Evolutionary conservation across 768 basidiomycete genomes (phyloP), one percentile per base, ranked within the genome.

Genomic region (Suillus bovinus): DNA sequence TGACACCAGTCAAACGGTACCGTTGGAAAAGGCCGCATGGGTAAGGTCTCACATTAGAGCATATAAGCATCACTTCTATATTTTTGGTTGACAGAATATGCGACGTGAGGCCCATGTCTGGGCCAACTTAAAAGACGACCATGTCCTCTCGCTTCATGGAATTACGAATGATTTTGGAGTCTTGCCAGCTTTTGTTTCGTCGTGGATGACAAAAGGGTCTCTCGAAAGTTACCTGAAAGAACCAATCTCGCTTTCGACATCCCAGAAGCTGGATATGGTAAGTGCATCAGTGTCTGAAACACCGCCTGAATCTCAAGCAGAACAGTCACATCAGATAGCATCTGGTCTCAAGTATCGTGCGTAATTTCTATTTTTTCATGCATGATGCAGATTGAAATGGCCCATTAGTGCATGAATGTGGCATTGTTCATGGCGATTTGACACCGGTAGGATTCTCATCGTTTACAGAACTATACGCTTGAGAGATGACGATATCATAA

Each of bases 391-490:
- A 8, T 31, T 24, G 7, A 47, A 50, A 34, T 64, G 13, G 33
- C 38, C 24, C 24, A 64, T 55, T 22, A 24, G 42, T 47, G 33
- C 59, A 74, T 68, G 72, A 56, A 68, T 69, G 49, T 41, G 66
- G 16, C 53, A 62, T 72, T 27, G 68, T 78, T 27, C 80, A 81
- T 33, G 79, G 80, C 4, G 80, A 81, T 52, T 54, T 81, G 20
- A 79, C 79, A 63, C 73, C 77, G 10, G 80, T 66, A 55, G 4
- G 67, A 72, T 16, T 13, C 0, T 20, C 36, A 33, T 5, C 31
- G 0, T 24, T 27, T n/a, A 7, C 20, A 9, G 8, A 10, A 16
- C 16, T 38, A 36, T 55, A n/a, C n/a, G 13, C 7, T 13, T 46
- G 42, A 38, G 9, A 46, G 39, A 4, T 3, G 4, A 33, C 36